phyloP scores from a whole-genome alignment of 805 yeast species.

The Saturnispora sanitii region DNA sequence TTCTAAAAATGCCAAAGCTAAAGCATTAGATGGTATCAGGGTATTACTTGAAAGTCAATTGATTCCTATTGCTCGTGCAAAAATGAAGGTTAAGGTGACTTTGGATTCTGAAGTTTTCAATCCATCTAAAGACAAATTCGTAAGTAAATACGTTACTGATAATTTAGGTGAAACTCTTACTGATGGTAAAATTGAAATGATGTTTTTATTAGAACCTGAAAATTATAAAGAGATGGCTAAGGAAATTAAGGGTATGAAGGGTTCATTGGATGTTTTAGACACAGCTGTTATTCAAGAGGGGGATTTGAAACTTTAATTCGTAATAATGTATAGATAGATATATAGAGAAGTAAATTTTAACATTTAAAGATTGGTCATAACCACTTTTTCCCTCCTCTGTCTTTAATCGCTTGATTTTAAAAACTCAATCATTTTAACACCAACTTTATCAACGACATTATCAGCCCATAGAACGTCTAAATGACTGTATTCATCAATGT shows the following conservation, averaged over 20 bases:
- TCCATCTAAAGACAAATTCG: conserved; percentile 22
- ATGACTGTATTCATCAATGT: conserved; percentile 64
- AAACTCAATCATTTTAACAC: conserved; percentile 34
- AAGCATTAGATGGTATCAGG: conserved; percentile 87
- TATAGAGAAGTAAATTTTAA: not conserved
- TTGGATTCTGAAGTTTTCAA: conserved; percentile 46
- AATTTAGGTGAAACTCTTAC: conserved; percentile 10
- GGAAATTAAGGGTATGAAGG: conserved; percentile 33
- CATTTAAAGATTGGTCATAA: no score
- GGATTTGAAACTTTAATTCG: conserved; percentile 8
- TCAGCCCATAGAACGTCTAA: conserved; percentile 91
- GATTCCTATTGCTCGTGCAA: conserved; percentile 89
- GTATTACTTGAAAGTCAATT: conserved; percentile 66
- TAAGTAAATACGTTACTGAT: conserved; percentile 10
- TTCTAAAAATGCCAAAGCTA: conserved; percentile 53
- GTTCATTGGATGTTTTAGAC: conserved; percentile 34
- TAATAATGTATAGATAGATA: not conserved
- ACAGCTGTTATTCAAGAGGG: conserved; percentile 22
- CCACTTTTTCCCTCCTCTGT: no score
- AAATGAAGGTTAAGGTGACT: conserved; percentile 74
- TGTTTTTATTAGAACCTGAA: conserved; percentile 19
- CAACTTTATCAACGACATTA: conserved; percentile 59
- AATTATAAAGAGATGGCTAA: conserved; percentile 29
- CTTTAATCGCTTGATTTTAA: conserved; percentile 16
- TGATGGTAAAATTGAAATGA: conserved; percentile 11